phyloP scores from a whole-genome alignment of 2,329 filamentous ascomycete genomes.

The Fusarium metavorans region DNA sequence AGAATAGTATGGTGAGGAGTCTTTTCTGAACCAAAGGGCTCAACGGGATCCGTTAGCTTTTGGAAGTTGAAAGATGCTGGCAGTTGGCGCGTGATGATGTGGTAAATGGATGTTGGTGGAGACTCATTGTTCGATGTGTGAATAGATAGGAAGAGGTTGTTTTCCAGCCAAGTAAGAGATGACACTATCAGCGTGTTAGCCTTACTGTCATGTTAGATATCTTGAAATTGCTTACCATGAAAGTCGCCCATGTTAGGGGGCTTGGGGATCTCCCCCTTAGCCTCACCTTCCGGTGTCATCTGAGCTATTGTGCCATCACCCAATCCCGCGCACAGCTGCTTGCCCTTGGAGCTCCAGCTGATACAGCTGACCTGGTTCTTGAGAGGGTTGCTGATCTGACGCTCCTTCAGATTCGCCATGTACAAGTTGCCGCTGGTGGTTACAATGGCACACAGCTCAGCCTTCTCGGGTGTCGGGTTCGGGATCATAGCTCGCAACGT shows the following conservation, averaged over 20 bases:
- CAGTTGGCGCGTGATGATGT: slow-evolving; percentile 78
- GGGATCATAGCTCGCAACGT: slow-evolving; percentile 80
- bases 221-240: slow-evolving; percentile 69
- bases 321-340: slow-evolving; percentile 89
- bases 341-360: slow-evolving; percentile 93
- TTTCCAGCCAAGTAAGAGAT: slow-evolving; percentile 88
- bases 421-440: slow-evolving; percentile 84
- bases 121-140: slow-evolving; percentile 75
- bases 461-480: slow-evolving; percentile 81
- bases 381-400: slow-evolving; percentile 71
- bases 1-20: slow-evolving; percentile 82
- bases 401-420: slow-evolving; percentile 82
- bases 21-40: slow-evolving; percentile 75
- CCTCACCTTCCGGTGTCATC: slow-evolving; percentile 83
- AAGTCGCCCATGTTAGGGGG: slow-evolving; percentile 76
- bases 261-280: slow-evolving; percentile 82
- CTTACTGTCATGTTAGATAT: background rate
- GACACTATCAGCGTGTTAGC: slow-evolving; percentile 67
- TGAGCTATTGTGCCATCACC: slow-evolving; percentile 84
- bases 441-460: slow-evolving; percentile 83
- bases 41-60: slow-evolving; percentile 79
- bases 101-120: slow-evolving; percentile 76
- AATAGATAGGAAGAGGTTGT: slow-evolving; percentile 83
- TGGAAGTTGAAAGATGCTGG: slow-evolving; percentile 75
- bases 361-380: slow-evolving; percentile 83